Base-by-base conservation (phyloP, 805 yeast genomes). In the Candida corydali region DNA sequence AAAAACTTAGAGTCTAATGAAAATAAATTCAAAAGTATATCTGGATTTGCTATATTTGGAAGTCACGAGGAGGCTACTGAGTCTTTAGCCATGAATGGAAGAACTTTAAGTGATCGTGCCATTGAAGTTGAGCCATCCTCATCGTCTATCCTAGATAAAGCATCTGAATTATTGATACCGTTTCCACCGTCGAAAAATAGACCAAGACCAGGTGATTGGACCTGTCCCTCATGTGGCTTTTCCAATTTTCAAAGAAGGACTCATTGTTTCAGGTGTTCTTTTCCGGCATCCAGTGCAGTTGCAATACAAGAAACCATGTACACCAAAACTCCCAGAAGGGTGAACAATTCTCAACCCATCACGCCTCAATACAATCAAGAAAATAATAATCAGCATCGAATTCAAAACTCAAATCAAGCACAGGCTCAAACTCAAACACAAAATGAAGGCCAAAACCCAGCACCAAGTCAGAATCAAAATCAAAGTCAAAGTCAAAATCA, bases 121-220 rank as follows among this genome's bases (percentile, higher is more conserved):
- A 71, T 89, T 19, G 96, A 89, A 55, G 82, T 89, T 5, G 91
- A 86, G 48, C 95, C 97, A 1, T 86, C 95, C 1, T 81, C 93
- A 28, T 73, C 81, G 3, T 64, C 73, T 27, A 85, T 89, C 3
- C 66, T 89, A 32, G 96, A 86, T 46, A 74, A 78, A 42, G 95
- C 96, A 1, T 83, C 78, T 47, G 95, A 84, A 26, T 74, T 89
- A 29, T 65, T 89, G 41, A 73, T 86, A 0, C 87, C 94, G 3
- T 89, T 89, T 62, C 95, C 96, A 11, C 78, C 82, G 20, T 83
- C 86, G 47, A 76, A 76, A 43, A 88, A 89, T 59, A 73, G 93
- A 50, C 95, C 96, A 16, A 72, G 97, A 53, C 97, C 97, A 0
- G 97, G 97, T 15, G 97, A 89, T 57, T 89, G 97, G 97, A 86